Evolutionary conservation across 164 flowering plant genomes (phyloP), one percentile per base, ranked within the genome.

Genomic region (Umbilicus rupestris): DNA sequence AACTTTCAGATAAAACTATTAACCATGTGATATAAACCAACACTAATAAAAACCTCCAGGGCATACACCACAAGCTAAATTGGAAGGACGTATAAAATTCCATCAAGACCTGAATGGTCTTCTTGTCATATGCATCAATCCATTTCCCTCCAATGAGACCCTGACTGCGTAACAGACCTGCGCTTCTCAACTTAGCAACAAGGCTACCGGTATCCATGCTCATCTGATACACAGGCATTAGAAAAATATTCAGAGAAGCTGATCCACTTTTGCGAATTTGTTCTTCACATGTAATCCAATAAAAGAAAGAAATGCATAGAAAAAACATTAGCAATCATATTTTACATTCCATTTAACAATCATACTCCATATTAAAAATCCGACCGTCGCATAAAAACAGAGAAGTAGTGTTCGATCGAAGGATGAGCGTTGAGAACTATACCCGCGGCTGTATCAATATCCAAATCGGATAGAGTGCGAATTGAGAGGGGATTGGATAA

Each of bases 81-180:
- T 26, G 3, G 30, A 15, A 28, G 17, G 46, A 26, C 31, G 35
- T 39, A 66, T 1, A n/a, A 50, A 42, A 12, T 39, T 45, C 16
- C 15, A 50, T 20, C 26, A 30, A 50, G 7, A 92, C 98, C 95
- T 84, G 52, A 29, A 88, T 59, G 35, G 93, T 87, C 63, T 83
- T 90, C 39, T 82, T 84, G 73, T 86, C 96, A 78, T 90, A 82
- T 11, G 97, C 88, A 66, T 83, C 90, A 60, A 70, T 76, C 98
- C 97, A 93, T 73, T 87, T 93, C 44, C 94, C 96, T 66, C 90
- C 97, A 39, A 90, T 85, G 42, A 93, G 88, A 14, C 90, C 97
- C 73, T 88, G 87, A 41, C 69, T 87, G 41, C 75, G 79, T 7
- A 90, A 68, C 9, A 93, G 70, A 22, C 94, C 90, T 12, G 84